These are phyloP conservation scores for Blastocystis sp. DNA, from an alignment of 352 stramenopile species.

Conservation along the genomic window DNA sequence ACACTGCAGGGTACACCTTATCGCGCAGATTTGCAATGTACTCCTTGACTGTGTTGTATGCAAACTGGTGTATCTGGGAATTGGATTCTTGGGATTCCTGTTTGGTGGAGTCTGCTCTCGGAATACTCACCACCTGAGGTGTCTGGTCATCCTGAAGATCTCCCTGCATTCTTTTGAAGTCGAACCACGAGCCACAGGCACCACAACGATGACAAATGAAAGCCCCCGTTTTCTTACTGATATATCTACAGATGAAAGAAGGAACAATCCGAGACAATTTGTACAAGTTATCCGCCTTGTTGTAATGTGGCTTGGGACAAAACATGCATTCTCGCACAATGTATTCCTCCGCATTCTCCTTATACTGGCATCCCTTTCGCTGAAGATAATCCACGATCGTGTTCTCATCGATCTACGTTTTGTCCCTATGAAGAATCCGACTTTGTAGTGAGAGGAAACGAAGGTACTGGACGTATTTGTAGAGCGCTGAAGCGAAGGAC, in stretches of 20 bases:
- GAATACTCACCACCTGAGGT: background rate
- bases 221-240: slow-evolving; percentile 72
- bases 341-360: slow-evolving; percentile 48
- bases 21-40: slow-evolving; percentile 37
- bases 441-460: slow-evolving; percentile 56
- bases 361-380: slow-evolving; percentile 37
- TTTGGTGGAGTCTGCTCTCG: background rate
- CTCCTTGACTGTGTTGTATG: slow-evolving; percentile 35
- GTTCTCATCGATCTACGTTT: slow-evolving; percentile 49
- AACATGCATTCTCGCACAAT: slow-evolving; percentile 60
- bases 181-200: slow-evolving; percentile 72
- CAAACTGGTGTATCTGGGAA: slow-evolving; percentile 23
- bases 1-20: background rate
- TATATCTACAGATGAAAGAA: slow-evolving; percentile 63
- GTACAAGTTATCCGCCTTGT: slow-evolving; percentile 74
- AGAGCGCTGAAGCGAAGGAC: background rate
- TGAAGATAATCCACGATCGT: slow-evolving; percentile 44
- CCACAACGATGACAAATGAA: slow-evolving; percentile 80
- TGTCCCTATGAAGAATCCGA: background rate
- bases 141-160: slow-evolving; percentile 23
- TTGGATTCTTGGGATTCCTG: too few relatives aligned
- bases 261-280: slow-evolving; percentile 64
- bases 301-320: slow-evolving; percentile 69
- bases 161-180: slow-evolving; percentile 71
- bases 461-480: slow-evolving; percentile 32